Conservation (phyloP, 2,329 filamentous ascomycete species). For the Macrophomina pseudophaseolina region DNA sequence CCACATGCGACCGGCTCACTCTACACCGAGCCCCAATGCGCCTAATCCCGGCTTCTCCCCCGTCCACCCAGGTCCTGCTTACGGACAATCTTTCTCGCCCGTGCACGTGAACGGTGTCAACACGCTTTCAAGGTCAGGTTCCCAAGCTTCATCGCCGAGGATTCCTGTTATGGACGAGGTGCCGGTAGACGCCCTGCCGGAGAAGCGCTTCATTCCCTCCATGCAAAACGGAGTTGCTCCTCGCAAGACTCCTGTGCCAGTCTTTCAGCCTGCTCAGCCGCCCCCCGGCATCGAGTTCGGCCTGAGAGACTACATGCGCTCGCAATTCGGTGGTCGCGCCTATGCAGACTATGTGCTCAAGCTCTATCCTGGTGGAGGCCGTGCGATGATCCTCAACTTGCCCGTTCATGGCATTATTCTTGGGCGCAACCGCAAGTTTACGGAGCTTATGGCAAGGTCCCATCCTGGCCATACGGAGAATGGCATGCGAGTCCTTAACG, state of each 20-base stretch:
- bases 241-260: slow-evolving; percentile 2
- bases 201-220: slow-evolving; percentile 9
- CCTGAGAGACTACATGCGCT: slow-evolving; percentile 36
- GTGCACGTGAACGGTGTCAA: slow-evolving; percentile 34
- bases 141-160: slow-evolving; percentile 41
- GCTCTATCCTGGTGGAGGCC: slow-evolving; percentile 36
- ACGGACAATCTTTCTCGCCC: slow-evolving; percentile 31
- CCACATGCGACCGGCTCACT: slow-evolving; percentile 20
- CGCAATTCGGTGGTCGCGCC: slow-evolving; percentile 42
- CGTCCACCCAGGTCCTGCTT: slow-evolving; percentile 24
- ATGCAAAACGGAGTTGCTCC: slow-evolving; percentile 25
- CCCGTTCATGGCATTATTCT: slow-evolving; percentile 44
- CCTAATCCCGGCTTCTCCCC: slow-evolving; percentile 26
- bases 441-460: slow-evolving; percentile 35
- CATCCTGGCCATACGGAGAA: slow-evolving; percentile 4
- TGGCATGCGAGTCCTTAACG: slow-evolving; percentile 22
- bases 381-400: slow-evolving; percentile 36
- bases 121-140: slow-evolving; percentile 34
- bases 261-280: not conserved
- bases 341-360: slow-evolving; percentile 46
- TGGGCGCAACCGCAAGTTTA: slow-evolving; percentile 41
- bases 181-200: not conserved
- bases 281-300: not conserved
- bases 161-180: slow-evolving; percentile 8
- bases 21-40: slow-evolving; percentile 21